Percentiles rank a stretch among this genome's conserved stretches.
phyloP scores from a whole-genome alignment of 768 basidiomycete genomes.

The Nidula microcarpa region DNA sequence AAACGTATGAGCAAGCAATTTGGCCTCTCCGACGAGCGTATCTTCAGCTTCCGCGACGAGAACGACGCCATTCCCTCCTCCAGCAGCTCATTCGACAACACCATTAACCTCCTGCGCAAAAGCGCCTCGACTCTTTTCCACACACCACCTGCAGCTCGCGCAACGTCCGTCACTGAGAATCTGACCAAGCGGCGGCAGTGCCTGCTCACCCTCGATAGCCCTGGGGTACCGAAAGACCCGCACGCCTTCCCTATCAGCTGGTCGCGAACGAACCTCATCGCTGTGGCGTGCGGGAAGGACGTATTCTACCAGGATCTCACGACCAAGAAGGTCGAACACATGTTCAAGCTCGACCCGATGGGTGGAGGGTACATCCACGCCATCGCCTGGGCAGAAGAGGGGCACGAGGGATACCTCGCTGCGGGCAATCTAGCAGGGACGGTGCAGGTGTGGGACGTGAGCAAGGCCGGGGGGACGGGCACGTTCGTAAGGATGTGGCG shows the following conservation, averaged over 20 bases:
- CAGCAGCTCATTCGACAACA: conserved; percentile 19
- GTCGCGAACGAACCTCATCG: conserved; percentile 57
- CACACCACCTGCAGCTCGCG: conserved; percentile 18
- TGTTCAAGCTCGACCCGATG: conserved; percentile 32
- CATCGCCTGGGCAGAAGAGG: conserved; percentile 48
- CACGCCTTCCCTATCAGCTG: conserved; percentile 60
- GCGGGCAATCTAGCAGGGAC: conserved; percentile 48
- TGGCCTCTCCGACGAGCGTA: conserved; percentile 52
- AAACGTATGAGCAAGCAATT: conserved; percentile 61
- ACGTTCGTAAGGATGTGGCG: conserved; percentile 35
- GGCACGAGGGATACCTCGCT: conserved; percentile 39
- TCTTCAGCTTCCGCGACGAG: conserved; percentile 50
- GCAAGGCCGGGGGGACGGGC: conserved; percentile 21
- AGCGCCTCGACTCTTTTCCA: conserved; percentile 51
- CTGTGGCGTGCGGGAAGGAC: conserved; percentile 56
- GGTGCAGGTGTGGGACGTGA: conserved; percentile 55
- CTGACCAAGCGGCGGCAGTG: conserved; percentile 52
- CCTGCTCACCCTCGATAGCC: conserved; percentile 59
- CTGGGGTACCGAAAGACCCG: conserved; percentile 51
- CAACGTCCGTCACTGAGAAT: conserved; percentile 56
- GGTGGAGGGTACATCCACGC: conserved; percentile 33
- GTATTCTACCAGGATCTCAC: conserved; percentile 63
- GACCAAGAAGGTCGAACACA: conserved; percentile 46
- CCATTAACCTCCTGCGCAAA: conserved; percentile 45
- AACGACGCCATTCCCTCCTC: conserved; percentile 5